Evolutionary conservation across 495 filamentous ascomycete species (phyloP), one percentile per base, ranked within the genome.

Genomic region (Monascus purpureus): DNA sequence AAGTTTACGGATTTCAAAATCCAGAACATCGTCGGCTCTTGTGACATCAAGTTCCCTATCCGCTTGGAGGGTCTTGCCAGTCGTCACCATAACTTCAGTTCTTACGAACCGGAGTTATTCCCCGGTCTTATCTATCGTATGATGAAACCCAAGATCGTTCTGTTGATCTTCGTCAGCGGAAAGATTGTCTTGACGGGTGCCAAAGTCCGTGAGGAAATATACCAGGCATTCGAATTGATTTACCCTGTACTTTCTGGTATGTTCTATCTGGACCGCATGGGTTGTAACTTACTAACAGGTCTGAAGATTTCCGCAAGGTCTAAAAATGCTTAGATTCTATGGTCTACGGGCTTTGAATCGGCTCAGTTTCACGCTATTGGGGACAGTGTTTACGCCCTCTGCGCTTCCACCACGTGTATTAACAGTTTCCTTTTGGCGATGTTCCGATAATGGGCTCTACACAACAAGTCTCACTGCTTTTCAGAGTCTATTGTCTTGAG

Each of bases 1-100:
- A 95, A 94, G 74, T 97, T 97, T 64, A 94, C 86, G 38, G 90
- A 97, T 57, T 97, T 97, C 70, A 96, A 97, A 72, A 96, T 96
- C 58, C 92, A 97, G 67, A 97, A 97, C 63, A 97, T 97, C 31
- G 90, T 97, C 39, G 90, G 90, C 37, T 93, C 85, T 19, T 95
- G 90, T 57, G 90, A 97, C 50, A 95, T 97, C 71, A 94, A 94
- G 65, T 97, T 97, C 67, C 90, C 90, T 26, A 96, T 97, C 45
- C 85, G 90, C 47, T 68, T 97, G 33, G 90, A 97, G 55, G 90
- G 90, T 55, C 66, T 97, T 43, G 90, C 90, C 5, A 84, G 75
- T 39, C 82, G 85, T 54, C 90, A 97, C 73, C 92, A 96, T 67
- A 88, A 93, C 62, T 97, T 96, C 78, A 92, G 82, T 65, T 93